Percentiles rank a stretch among this genome's conserved stretches.
phyloP scores from a whole-genome alignment of 2,329 filamentous ascomycete genomes.

The Stagonosporopsis vannaccii region DNA sequence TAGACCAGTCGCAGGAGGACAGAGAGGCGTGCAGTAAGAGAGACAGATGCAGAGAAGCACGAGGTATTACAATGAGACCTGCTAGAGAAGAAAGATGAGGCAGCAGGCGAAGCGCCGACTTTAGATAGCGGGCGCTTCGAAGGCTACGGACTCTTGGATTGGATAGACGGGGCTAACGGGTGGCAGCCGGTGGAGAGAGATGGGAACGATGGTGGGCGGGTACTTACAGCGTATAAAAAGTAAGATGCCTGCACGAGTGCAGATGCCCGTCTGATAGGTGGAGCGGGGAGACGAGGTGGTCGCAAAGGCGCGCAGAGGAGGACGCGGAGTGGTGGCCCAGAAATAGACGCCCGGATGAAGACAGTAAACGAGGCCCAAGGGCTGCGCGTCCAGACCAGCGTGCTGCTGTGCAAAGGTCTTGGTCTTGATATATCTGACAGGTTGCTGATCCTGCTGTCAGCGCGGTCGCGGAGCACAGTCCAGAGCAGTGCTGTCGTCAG shows the following conservation, averaged over 20 bases:
- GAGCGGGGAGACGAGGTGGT: constrained; percentile 37
- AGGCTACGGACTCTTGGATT: constrained; percentile 35
- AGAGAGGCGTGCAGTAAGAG: constrained; percentile 28
- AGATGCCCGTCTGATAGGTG: constrained; percentile 45
- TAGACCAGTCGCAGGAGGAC: constrained; percentile 44
- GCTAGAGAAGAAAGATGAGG: constrained; percentile 48
- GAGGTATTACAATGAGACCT: constrained; percentile 53
- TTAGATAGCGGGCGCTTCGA: constrained; percentile 52
- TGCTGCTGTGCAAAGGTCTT: constrained; percentile 35
- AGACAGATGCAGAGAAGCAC: constrained; percentile 42
- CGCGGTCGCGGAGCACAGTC: constrained; percentile 15
- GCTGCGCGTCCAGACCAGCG: constrained; percentile 41
- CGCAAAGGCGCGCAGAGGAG: constrained; percentile 40
- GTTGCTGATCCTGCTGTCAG: constrained; percentile 37
- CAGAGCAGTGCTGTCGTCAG: constrained; percentile 23
- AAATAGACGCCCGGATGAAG: constrained; percentile 52
- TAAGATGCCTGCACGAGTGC: constrained; percentile 41
- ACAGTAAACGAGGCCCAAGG: constrained; percentile 42
- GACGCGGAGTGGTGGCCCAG: constrained; percentile 42
- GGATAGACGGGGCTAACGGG: constrained; percentile 42
- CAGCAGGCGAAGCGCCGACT: constrained; percentile 49
- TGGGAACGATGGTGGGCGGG: constrained; percentile 47
- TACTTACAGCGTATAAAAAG: constrained; percentile 50
- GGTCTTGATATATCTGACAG: constrained; percentile 37
- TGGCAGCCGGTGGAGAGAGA: constrained; percentile 41